Base-by-base conservation (phyloP, 306 rosid genomes). In the Astragalus glycyphyllos region DNA sequence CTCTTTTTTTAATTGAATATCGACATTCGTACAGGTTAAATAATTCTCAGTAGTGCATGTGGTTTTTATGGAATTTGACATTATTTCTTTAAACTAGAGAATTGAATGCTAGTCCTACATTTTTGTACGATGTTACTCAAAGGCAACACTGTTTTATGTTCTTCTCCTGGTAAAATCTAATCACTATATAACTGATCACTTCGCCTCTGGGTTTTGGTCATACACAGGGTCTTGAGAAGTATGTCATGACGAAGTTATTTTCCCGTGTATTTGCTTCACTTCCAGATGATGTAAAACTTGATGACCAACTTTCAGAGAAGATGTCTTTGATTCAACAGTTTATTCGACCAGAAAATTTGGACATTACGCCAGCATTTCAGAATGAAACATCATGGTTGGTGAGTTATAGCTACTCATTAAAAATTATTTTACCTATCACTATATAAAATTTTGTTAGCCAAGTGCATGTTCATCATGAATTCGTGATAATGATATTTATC, bases 331-430 rank as follows among this genome's bases (percentile, higher is more conserved):
- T 95, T 79, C 99, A 95, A 65, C 99, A 95, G 68, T 95, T 95
- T 69, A 78, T 91, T 81, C 84, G 85, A 26, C 99, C 99, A 14
- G 99, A 95, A 86, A 87, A 87, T 83, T 82, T 95, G 89, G 99
- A 95, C 71, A 92, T 95, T 51, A 85, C 65, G 79, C 87, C 96
- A 77, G 72, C 69, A 49, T 95, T 82, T 83, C 96, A 91, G 79
- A 91, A 91, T 68, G 99, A 95, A 81, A 82, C 97, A 59, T 95
- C 97, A 44, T 95, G 96, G 99, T 82, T 95, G 87, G 99, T 95
- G 86, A 86, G 99, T 89, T 44, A 59, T 60, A 55, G 67, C 68
- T 38, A 6, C n/a, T 16, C 76, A 71, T 58, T 54, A 12, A 7
- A 60, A 29, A 26, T 45, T 54, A 26, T 17, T 77, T 58, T 45